Evolutionary conservation across 2,329 filamentous ascomycete genomes (phyloP).

Genomic region (Aspergillus sergii): DNA sequence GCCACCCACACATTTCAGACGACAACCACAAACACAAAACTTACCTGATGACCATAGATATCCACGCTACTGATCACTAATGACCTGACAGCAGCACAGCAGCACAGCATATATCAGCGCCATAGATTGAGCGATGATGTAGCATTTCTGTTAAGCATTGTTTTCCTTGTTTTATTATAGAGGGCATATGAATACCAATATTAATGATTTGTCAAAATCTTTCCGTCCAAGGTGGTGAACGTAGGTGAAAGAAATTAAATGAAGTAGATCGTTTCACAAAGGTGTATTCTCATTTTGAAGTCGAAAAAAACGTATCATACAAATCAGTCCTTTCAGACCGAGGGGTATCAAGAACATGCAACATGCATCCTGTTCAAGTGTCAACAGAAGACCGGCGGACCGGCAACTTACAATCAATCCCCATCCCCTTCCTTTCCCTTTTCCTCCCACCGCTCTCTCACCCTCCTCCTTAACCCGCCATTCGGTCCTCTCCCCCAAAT

Average conservation of each 20-base stretch:
- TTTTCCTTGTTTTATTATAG: conserved; percentile 9
- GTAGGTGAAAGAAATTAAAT: background rate
- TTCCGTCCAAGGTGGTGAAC: background rate
- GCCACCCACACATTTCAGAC: background rate
- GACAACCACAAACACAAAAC: background rate
- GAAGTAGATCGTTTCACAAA: background rate
- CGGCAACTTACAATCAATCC: conserved; percentile 10
- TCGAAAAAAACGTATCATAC: conserved; percentile 10
- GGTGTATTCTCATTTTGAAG: background rate
- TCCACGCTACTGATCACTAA: conserved; percentile 18
- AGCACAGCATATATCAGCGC: conserved; percentile 16
- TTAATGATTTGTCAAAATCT: conserved; percentile 2
- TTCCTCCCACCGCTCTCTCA: conserved; percentile 43
- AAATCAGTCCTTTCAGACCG: conserved; percentile 1
- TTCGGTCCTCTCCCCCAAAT: conserved; percentile 47
- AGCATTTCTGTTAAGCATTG: conserved; percentile 13
- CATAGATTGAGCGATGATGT: conserved; percentile 16
- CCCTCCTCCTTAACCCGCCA: conserved; percentile 43
- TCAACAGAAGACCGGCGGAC: conserved; percentile 12
- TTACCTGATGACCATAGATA: conserved; percentile 11
- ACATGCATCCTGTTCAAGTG: conserved; percentile 4
- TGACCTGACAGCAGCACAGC: conserved; percentile 18
- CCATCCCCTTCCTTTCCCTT: conserved; percentile 16
- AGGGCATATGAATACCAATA: conserved; percentile 12
- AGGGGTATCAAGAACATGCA: conserved; percentile 8